A percentile compares a stretch with the other conserved stretches of the same genome.
Conservation (phyloP, 345 rosid species). For the Microcos paniculata region DNA sequence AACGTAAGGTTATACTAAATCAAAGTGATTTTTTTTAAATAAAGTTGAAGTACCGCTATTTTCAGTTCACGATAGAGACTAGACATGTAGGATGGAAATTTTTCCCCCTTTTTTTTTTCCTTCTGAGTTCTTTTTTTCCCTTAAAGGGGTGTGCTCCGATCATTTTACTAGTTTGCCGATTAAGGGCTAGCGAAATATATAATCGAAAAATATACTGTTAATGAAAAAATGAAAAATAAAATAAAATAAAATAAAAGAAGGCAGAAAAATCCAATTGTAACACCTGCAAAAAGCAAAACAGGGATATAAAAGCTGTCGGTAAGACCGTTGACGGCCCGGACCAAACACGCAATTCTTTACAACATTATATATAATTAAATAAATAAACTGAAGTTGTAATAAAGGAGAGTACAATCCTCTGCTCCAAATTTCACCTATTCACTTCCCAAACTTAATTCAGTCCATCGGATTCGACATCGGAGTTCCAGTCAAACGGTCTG, state of each 20-base stretch:
- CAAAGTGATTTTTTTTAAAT: too few relatives aligned
- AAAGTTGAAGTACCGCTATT: too few relatives aligned
- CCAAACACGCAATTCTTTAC: slow-evolving; percentile 12
- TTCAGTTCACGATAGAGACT: too few relatives aligned
- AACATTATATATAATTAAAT: not conserved
- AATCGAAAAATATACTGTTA: not conserved
- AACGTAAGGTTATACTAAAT: too few relatives aligned
- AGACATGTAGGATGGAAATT: too few relatives aligned
- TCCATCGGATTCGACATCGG: not conserved
- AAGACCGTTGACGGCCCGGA: slow-evolving; percentile 27
- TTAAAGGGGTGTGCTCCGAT: not conserved
- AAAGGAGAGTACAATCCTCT: not conserved
- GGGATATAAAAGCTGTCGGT: slow-evolving; percentile 21
- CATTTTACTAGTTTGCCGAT: not conserved
- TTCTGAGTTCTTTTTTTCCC: too few relatives aligned
- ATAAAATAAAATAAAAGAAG: not conserved
- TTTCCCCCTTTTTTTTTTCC: too few relatives aligned
- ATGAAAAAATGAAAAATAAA: too few relatives aligned
- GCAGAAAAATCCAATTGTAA: slow-evolving; percentile 11
- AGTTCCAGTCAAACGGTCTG: not conserved
- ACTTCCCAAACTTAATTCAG: not conserved
- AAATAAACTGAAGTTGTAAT: not conserved
- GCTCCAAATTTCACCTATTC: not conserved
- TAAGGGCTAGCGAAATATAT: not conserved
- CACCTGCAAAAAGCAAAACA: slow-evolving; percentile 15